A percentile compares a stretch with the other conserved stretches of the same genome.
Conservation (phyloP, 2,329 filamentous ascomycete genomes). For the Beauveria brongniartii region DNA sequence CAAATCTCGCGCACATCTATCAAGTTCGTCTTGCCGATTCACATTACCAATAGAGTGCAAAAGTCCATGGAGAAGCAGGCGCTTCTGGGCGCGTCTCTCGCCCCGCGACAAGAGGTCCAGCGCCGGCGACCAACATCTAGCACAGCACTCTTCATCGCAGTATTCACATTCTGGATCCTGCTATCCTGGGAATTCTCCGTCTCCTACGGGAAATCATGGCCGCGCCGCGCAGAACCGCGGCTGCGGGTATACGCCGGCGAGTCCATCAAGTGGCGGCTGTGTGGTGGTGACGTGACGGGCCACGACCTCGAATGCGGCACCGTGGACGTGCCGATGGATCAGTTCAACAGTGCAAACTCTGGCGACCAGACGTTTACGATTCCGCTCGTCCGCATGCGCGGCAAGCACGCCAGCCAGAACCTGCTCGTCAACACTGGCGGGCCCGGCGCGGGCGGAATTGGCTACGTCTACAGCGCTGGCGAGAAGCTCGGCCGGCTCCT, state of each 20-base stretch:
- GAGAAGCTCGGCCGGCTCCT: slow-evolving; percentile 25
- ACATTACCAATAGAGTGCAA: not conserved
- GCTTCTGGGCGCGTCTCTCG: not conserved
- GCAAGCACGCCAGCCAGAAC: slow-evolving; percentile 32
- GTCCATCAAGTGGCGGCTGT: slow-evolving; percentile 29
- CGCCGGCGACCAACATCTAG: not conserved
- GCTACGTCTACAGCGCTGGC: slow-evolving; percentile 28
- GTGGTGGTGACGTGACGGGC: slow-evolving; percentile 26
- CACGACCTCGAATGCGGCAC: slow-evolving; percentile 33
- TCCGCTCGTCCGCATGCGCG: slow-evolving; percentile 36
- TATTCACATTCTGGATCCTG: not conserved
- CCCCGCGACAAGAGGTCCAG: not conserved
- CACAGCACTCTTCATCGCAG: not conserved
- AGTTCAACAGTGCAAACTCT: slow-evolving; percentile 28
- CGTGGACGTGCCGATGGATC: slow-evolving; percentile 39
- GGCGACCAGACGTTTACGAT: slow-evolving; percentile 33
- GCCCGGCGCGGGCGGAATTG: slow-evolving; percentile 35
- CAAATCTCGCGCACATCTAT: not conserved
- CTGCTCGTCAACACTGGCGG: slow-evolving; percentile 41
- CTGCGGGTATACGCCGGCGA: slow-evolving; percentile 24
- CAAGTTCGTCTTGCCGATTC: not conserved
- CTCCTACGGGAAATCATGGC: not conserved
- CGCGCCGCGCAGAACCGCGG: not conserved
- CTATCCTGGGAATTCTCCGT: not conserved
- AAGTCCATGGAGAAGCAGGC: not conserved